Conservation (phyloP, 305 asterid species). For the Nicotiana rustica region DNA sequence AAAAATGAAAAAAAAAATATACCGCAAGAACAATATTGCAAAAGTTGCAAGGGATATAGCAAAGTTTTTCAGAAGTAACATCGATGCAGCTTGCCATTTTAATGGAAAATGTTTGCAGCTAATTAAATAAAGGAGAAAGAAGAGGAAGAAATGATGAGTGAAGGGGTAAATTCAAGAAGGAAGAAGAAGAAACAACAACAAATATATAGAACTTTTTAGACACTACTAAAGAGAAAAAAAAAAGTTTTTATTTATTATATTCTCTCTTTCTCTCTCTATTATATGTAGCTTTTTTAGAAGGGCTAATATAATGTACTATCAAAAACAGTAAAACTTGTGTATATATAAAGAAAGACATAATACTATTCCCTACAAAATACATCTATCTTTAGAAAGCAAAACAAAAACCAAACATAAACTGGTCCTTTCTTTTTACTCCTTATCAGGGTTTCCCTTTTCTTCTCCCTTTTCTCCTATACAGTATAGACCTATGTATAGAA, state of each 20-base stretch:
- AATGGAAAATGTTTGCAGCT: not conserved
- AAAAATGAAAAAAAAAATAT: slow-evolving; percentile 13
- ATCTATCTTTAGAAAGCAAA: slow-evolving; percentile 33
- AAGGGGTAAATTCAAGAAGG: slow-evolving; percentile 7
- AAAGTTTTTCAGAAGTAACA: slow-evolving; percentile 66
- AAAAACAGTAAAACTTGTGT: slow-evolving; percentile 47
- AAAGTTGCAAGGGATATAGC: slow-evolving; percentile 91
- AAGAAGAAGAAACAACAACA: slow-evolving; percentile 21
- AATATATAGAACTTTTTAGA: slow-evolving; percentile 21
- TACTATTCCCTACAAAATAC: slow-evolving; percentile 30
- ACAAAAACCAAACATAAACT: slow-evolving; percentile 21
- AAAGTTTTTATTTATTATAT: slow-evolving; percentile 24
- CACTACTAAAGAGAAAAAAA: slow-evolving; percentile 3
- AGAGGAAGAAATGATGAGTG: not conserved
- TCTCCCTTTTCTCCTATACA: slow-evolving; percentile 4
- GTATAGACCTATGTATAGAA: not conserved
- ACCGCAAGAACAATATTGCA: slow-evolving; percentile 94
- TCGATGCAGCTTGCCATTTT: slow-evolving; percentile 60
- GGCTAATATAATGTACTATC: slow-evolving; percentile 36
- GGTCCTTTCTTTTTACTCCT: not conserved
- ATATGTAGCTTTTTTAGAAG: slow-evolving; percentile 46
- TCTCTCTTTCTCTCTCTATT: slow-evolving; percentile 6
- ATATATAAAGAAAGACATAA: slow-evolving; percentile 37
- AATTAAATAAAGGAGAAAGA: not conserved
- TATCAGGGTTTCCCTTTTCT: not conserved